These are phyloP conservation scores for Xylaria intraflava DNA, from an alignment of 495 filamentous ascomycete species.

Conservation along the genomic window DNA sequence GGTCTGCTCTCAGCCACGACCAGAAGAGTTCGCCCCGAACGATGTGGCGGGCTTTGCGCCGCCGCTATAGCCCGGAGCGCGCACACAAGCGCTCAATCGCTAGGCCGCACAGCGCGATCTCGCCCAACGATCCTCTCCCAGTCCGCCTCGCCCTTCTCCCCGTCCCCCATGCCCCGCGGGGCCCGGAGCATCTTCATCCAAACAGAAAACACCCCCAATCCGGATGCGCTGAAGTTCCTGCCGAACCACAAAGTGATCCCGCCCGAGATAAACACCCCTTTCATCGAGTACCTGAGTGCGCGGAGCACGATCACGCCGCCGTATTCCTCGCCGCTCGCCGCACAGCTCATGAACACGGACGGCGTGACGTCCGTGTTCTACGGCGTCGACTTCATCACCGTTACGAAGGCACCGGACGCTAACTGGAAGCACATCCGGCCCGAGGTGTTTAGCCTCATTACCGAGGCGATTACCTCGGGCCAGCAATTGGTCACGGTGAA, in stretches of 20 bases:
- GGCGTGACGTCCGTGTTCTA: constrained; percentile 93
- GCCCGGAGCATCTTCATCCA: constrained; percentile 92
- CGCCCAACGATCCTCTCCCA: constrained; percentile 9
- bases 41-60: constrained; percentile 16
- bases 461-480: constrained; percentile 76
- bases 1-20: constrained; percentile 18
- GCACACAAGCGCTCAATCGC: constrained; percentile 20
- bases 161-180: constrained; percentile 23
- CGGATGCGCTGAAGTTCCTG: constrained; percentile 88
- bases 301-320: constrained; percentile 82
- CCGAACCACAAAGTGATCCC: constrained; percentile 81
- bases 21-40: constrained; percentile 15
- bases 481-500: constrained; percentile 72
- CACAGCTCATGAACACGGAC: constrained; percentile 81
- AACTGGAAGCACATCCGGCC: constrained; percentile 95
- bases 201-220: constrained; percentile 88
- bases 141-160: constrained; percentile 7
- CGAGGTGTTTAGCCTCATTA: constrained; percentile 91
- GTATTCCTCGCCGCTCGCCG: constrained; percentile 87
- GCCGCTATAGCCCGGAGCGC: constrained; percentile 12
- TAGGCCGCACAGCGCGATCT: constrained; percentile 21
- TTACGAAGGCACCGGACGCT: constrained; percentile 79
- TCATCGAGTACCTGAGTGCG: constrained; percentile 85
- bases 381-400: constrained; percentile 90
- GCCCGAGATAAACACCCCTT: constrained; percentile 59